Conservation (phyloP, 2,329 filamentous ascomycete species). For the Furcasterigmium furcatum region DNA sequence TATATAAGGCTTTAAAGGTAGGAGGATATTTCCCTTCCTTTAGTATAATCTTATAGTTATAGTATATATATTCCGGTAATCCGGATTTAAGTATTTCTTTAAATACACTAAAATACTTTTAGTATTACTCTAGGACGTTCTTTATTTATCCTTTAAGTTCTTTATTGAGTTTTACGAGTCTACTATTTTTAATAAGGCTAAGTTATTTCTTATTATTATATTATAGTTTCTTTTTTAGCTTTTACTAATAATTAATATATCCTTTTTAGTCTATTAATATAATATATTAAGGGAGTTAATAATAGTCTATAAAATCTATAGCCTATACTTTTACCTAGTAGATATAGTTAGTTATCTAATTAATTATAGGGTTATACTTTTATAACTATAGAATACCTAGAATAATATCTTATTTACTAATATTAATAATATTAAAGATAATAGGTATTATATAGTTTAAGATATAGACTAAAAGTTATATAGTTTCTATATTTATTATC, state of each 20-base stretch:
- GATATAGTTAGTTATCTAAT: neutral
- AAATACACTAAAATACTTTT: neutral
- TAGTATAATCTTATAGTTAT: neutral
- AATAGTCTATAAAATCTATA: too few species aligned
- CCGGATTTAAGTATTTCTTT: neutral
- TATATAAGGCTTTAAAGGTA: neutral
- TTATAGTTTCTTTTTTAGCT: too few species aligned
- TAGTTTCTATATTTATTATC: too few species aligned
- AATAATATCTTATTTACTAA: neutral
- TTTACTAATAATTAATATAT: too few species aligned
- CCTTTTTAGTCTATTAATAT: too few species aligned
- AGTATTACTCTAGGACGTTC: neutral
- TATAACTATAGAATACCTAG: neutral
- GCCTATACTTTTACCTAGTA: neutral
- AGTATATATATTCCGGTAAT: neutral
- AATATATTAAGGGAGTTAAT: too few species aligned
- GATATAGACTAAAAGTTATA: too few species aligned
- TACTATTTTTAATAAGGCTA: neutral
- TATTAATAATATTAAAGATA: neutral
- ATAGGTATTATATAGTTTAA: neutral
- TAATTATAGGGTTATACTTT: neutral
- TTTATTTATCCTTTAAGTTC: neutral
- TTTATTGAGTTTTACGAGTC: neutral
- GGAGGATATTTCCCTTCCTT: neutral
- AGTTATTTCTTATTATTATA: too few species aligned